A percentile compares a stretch with the other conserved stretches of the same genome.
Evolutionary conservation across 2,329 filamentous ascomycete species (phyloP).

Genomic region (Myriosclerotinia curreyana): DNA sequence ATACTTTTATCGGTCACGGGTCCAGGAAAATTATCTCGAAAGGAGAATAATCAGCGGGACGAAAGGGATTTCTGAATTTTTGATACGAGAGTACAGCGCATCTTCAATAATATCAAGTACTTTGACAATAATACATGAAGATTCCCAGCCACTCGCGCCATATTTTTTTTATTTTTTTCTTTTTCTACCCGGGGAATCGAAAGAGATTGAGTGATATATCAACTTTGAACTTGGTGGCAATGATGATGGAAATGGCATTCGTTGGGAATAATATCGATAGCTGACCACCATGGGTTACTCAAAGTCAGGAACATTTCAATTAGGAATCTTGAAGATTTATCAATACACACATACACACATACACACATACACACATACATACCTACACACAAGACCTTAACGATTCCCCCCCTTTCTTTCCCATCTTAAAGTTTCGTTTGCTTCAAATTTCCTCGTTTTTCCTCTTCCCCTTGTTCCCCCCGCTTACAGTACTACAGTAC

Average conservation of each 20-base stretch:
- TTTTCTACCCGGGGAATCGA: not conserved
- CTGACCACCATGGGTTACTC: constrained; percentile 2
- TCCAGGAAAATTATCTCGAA: constrained; percentile 2
- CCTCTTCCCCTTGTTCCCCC: not conserved
- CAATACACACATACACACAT: not conserved
- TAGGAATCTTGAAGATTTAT: not conserved
- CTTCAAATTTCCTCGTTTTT: not conserved
- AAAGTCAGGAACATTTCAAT: not conserved
- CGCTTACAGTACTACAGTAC: no score
- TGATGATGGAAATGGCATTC: not conserved
- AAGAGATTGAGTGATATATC: not conserved
- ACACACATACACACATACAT: not conserved
- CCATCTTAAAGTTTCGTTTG: not conserved
- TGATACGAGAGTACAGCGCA: constrained; percentile 3
- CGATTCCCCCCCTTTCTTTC: not conserved
- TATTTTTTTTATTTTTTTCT: no score
- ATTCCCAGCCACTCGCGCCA: not conserved
- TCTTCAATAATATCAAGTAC: not conserved
- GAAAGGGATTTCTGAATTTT: not conserved
- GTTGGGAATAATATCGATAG: not conserved
- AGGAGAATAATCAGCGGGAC: constrained; percentile 4
- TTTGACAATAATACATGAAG: not conserved
- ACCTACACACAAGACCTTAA: not conserved
- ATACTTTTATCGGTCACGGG: constrained; percentile 17
- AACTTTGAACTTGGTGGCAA: not conserved